Evolutionary conservation across 345 rosid species (phyloP).

Genomic region (Stellera chamaejasme): DNA sequence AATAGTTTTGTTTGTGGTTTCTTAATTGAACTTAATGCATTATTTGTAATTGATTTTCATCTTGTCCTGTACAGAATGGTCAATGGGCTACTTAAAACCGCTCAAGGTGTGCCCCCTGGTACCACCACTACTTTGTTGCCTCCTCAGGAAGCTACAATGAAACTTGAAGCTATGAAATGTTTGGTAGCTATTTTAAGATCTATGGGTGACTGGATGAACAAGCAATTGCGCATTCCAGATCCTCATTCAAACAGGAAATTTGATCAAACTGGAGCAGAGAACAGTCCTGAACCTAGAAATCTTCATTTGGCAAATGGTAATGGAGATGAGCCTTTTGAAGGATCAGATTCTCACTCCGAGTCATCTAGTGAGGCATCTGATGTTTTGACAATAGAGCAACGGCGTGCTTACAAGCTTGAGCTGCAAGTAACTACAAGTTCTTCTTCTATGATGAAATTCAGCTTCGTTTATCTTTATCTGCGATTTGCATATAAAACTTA

Average conservation of each 20-base stretch:
- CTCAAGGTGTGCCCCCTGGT: conserved; percentile 95
- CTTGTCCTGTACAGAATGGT: conserved; percentile 71
- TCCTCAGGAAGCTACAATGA: conserved; percentile 88
- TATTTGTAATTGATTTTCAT: conserved; percentile 9
- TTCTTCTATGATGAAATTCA: conserved; percentile 6
- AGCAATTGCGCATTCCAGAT: conserved; percentile 91
- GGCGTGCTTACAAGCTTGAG: conserved; percentile 99
- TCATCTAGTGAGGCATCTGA: conserved; percentile 76
- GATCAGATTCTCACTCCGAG: conserved; percentile 88
- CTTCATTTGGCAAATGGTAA: conserved; percentile 68
- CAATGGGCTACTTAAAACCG: conserved; percentile 99
- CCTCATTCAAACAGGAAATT: conserved; percentile 49
- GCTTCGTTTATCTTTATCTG: conserved; percentile 7
- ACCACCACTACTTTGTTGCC: conserved; percentile 72
- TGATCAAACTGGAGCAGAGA: conserved; percentile 46
- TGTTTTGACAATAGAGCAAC: conserved; percentile 86
- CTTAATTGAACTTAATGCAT: not conserved
- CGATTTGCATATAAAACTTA: conserved; percentile 26
- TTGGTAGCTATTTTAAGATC: conserved; percentile 87
- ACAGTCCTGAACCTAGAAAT: conserved; percentile 52
- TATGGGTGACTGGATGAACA: conserved; percentile 99
- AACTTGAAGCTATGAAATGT: conserved; percentile 97
- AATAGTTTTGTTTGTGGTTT: not conserved
- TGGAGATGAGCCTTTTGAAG: conserved; percentile 72
- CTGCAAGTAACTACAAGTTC: conserved; percentile 56